These are phyloP conservation scores for Trypanosoma cruzi DNA, from an alignment of 208 protist species.

Conservation along the genomic window DNA sequence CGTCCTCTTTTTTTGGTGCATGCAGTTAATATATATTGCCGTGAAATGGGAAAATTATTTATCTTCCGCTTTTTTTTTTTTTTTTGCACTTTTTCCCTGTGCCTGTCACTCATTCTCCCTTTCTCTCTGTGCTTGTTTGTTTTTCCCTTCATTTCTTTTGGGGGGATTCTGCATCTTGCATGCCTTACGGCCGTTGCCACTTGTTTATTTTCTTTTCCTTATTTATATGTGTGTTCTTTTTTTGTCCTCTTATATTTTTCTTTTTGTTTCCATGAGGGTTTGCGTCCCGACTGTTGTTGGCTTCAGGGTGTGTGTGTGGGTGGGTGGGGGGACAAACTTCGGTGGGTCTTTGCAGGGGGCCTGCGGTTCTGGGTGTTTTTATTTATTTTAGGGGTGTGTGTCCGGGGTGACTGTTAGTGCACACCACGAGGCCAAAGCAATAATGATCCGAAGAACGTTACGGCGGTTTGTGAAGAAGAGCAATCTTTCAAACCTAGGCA, in stretches of 20 bases:
- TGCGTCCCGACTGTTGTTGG: neutral
- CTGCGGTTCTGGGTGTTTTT: no score
- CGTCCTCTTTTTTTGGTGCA: no score
- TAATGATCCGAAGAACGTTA: slow-evolving; percentile 6
- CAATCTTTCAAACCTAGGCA: neutral
- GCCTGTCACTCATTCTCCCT: neutral
- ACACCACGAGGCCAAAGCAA: no score
- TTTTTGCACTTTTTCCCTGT: neutral
- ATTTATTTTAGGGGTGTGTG: neutral
- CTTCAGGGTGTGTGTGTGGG: neutral
- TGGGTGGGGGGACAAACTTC: neutral
- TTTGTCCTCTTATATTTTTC: neutral
- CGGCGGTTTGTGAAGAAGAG: neutral
- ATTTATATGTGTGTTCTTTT: neutral
- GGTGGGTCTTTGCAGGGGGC: neutral
- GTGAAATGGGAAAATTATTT: neutral
- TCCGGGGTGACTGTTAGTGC: no score
- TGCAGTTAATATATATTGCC: no score
- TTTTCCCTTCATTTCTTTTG: slow-evolving; percentile 5
- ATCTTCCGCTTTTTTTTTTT: neutral
- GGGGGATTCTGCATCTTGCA: neutral
- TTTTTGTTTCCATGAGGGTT: neutral
- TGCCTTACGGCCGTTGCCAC: neutral
- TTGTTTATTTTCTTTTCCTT: neutral
- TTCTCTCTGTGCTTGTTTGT: neutral